Conservation (phyloP, 2,329 filamentous ascomycete genomes). For the Graphilbum ipis-grandicollis region DNA sequence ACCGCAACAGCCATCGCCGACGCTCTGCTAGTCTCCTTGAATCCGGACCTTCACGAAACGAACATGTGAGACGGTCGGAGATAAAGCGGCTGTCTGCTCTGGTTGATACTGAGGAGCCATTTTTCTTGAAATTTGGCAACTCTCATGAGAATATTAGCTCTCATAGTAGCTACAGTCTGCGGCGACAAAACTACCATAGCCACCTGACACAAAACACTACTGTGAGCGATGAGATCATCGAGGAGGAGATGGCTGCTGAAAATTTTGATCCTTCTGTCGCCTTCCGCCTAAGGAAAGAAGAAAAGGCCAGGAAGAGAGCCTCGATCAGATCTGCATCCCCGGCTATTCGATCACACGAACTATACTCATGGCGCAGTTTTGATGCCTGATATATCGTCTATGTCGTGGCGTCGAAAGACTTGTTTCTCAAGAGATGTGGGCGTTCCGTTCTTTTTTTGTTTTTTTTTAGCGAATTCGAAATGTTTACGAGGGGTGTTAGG, state of each 20-base stretch:
- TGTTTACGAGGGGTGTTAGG: no score
- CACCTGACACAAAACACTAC: neutral
- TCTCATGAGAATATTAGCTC: neutral
- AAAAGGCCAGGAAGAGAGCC: slow-evolving; percentile 13
- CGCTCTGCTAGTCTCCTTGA: neutral
- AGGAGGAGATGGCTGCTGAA: slow-evolving; percentile 9
- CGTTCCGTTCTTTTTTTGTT: no score
- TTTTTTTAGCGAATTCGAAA: no score
- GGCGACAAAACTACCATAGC: neutral
- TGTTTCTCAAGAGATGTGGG: no score
- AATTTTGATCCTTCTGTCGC: slow-evolving; percentile 12
- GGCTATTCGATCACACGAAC: neutral
- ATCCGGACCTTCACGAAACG: neutral
- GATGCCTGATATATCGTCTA: neutral
- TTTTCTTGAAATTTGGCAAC: no score
- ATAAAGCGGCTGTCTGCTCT: slow-evolving; percentile 3
- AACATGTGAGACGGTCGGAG: neutral
- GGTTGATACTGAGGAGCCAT: neutral
- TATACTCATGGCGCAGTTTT: neutral
- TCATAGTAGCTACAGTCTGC: neutral
- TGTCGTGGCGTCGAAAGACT: no score
- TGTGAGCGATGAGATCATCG: neutral
- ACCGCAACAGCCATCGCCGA: no score
- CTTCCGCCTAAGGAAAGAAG: slow-evolving; percentile 15
- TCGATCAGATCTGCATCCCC: neutral